Conservation (phyloP, 2,329 filamentous ascomycete species). For the Epichloe hybrida region DNA sequence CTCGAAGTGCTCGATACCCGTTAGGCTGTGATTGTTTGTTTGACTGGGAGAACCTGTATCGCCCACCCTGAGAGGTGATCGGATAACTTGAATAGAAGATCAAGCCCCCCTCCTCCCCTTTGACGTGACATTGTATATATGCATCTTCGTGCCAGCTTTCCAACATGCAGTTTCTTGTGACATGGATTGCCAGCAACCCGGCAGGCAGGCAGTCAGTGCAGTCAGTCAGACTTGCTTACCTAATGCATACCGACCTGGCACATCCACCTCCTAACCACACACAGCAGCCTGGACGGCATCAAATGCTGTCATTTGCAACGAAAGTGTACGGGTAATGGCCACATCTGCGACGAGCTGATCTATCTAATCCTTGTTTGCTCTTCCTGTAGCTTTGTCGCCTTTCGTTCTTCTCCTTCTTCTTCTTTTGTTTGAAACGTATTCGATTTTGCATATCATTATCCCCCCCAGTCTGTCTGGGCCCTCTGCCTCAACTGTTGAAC, state of each 20-base stretch:
- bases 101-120: too few species aligned
- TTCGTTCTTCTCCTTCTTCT: neutral
- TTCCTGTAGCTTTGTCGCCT: neutral
- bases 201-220: neutral
- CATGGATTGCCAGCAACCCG: neutral
- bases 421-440: neutral
- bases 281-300: constrained; percentile 11
- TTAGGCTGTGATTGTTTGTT: too few species aligned
- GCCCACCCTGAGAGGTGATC: too few species aligned
- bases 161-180: too few species aligned
- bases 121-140: too few species aligned
- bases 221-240: constrained; percentile 8
- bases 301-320: constrained; percentile 20
- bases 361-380: neutral
- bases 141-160: too few species aligned
- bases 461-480: neutral
- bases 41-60: too few species aligned
- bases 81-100: too few species aligned
- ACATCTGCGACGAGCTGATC: constrained; percentile 2
- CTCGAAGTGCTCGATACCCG: too few species aligned
- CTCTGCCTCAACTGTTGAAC: neutral
- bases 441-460: neutral
- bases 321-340: constrained; percentile 4
- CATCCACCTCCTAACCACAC: constrained; percentile 16
- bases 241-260: constrained; percentile 9